Conservation (phyloP, 768 basidiomycete species). For the Termitomyces sp. region DNA sequence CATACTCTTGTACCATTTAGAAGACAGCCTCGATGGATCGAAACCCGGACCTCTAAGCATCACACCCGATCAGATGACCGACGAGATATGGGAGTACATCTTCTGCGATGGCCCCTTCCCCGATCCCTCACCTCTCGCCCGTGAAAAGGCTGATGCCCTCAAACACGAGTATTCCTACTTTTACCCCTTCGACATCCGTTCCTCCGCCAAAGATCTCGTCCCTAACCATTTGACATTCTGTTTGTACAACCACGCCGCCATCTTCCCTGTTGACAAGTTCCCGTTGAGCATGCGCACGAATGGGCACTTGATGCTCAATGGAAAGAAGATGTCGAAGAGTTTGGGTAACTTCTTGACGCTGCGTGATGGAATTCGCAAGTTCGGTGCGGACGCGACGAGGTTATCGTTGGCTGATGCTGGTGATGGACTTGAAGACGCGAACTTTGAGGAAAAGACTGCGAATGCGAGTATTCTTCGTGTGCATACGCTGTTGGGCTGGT, state of each 20-base stretch:
- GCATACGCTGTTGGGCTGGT: constrained; percentile 89
- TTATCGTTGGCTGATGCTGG: constrained; percentile 94
- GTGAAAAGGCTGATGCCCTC: constrained; percentile 78
- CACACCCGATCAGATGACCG: constrained; percentile 89
- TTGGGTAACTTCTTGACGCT: constrained; percentile 95
- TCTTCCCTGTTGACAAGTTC: constrained; percentile 91
- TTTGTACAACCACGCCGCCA: constrained; percentile 91
- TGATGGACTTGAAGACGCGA: constrained; percentile 96
- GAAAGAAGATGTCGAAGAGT: constrained; percentile 98
- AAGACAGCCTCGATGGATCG: constrained; percentile 73
- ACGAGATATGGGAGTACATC: constrained; percentile 96
- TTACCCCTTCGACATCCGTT: constrained; percentile 97
- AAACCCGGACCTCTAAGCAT: constrained; percentile 82
- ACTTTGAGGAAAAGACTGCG: constrained; percentile 98
- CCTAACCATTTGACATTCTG: constrained; percentile 94
- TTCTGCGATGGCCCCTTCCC: constrained; percentile 79
- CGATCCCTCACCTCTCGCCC: constrained; percentile 56
- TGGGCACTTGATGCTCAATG: constrained; percentile 95
- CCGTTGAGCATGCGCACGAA: constrained; percentile 92
- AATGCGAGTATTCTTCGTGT: constrained; percentile 95
- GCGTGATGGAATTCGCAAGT: constrained; percentile 85
- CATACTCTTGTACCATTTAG: constrained; percentile 28
- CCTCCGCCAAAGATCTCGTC: constrained; percentile 96
- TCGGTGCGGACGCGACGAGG: constrained; percentile 94
- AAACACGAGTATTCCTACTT: constrained; percentile 94